A percentile compares a stretch with the other conserved stretches of the same genome.
These are phyloP conservation scores for Trichoderma virens DNA, from an alignment of 495 filamentous ascomycete species.

Conservation along the genomic window DNA sequence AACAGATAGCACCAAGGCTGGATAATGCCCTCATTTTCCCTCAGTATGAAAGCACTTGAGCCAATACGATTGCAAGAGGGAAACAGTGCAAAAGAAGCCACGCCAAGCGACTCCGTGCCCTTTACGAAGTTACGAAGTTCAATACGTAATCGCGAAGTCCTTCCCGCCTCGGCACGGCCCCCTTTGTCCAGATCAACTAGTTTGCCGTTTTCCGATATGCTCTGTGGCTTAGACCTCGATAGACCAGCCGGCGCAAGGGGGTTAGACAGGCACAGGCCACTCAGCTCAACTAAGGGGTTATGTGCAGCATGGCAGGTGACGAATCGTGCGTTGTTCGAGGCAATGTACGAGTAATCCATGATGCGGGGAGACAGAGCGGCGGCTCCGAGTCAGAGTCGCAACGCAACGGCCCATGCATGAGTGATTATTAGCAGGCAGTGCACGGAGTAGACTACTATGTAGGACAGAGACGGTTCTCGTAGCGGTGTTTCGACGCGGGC, in stretches of 20 bases:
- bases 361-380: background rate
- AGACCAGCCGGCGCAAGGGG: background rate
- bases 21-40: too few relatives aligned
- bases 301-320: background rate
- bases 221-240: conserved; percentile 5
- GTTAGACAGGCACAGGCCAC: too few relatives aligned
- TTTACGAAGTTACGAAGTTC: background rate
- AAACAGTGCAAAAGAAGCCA: too few relatives aligned
- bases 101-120: too few relatives aligned
- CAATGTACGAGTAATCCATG: background rate
- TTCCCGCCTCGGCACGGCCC: background rate
- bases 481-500: background rate
- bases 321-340: background rate
- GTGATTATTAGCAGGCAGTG: too few relatives aligned
- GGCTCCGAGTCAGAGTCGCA: background rate
- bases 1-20: too few relatives aligned
- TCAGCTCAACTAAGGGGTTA: too few relatives aligned
- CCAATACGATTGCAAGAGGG: too few relatives aligned
- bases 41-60: too few relatives aligned
- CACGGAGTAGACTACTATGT: too few relatives aligned
- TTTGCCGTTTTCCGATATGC: conserved; percentile 1
- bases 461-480: background rate
- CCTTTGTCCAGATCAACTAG: background rate
- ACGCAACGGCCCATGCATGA: background rate
- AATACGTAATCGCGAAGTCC: background rate